Conservation (phyloP, 805 yeast species). For the Ogataea chonburiensis region DNA sequence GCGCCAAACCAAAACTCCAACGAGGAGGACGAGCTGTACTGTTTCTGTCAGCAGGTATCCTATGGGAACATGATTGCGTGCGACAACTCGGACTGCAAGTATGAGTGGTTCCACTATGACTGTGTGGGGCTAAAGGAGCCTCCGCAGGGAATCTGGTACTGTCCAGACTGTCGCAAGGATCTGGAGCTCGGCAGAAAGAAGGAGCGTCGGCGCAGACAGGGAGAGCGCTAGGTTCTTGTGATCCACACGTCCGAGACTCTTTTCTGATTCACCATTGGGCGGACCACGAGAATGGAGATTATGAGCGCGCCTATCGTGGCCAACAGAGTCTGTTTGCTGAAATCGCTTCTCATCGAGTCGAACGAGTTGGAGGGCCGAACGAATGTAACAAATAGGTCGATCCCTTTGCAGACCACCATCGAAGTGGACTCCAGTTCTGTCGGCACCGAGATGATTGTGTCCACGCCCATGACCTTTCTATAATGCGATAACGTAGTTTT, state of each 20-base stretch:
- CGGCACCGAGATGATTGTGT: constrained; percentile 44
- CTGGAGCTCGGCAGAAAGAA: constrained; percentile 28
- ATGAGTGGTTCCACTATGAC: constrained; percentile 63
- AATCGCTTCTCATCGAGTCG: constrained; percentile 66
- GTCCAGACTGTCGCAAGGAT: constrained; percentile 73
- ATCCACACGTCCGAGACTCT: constrained; percentile 55
- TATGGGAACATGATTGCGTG: constrained; percentile 69
- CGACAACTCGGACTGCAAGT: constrained; percentile 58
- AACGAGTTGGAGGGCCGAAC: constrained; percentile 81
- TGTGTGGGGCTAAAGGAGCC: constrained; percentile 93
- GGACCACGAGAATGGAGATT: constrained; percentile 44
- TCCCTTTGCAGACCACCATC: constrained; percentile 61
- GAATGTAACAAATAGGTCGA: constrained; percentile 75
- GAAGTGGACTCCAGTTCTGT: constrained; percentile 83
- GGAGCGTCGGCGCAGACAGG: constrained; percentile 25
- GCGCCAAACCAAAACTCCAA: constrained; percentile 37
- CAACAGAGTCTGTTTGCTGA: constrained; percentile 64
- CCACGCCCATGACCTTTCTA: constrained; percentile 37
- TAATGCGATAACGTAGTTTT: constrained; percentile 50
- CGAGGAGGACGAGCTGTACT: constrained; percentile 71
- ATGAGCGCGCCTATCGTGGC: constrained; percentile 56
- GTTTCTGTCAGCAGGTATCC: constrained; percentile 92
- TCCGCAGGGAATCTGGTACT: constrained; percentile 94
- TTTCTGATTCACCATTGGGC: constrained; percentile 56
- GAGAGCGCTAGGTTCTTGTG: constrained; percentile 10